Percentiles rank a stretch among this genome's conserved stretches.
Evolutionary conservation across 2,329 filamentous ascomycete species (phyloP).

Genomic region (Cladosporium halotolerans): DNA sequence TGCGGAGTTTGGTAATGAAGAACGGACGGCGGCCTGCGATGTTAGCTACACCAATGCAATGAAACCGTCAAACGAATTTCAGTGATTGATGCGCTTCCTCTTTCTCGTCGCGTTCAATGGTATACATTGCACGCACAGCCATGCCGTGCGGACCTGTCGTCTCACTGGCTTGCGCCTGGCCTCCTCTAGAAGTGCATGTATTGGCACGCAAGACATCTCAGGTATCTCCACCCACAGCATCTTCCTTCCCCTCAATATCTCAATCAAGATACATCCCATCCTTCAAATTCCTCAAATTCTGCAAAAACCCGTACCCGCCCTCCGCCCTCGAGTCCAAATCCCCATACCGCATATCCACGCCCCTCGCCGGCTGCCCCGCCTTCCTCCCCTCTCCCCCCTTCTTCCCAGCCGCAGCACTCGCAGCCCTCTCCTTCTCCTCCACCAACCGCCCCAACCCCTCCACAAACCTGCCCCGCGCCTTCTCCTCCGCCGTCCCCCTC

Average conservation of each 20-base stretch:
- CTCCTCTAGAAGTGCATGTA: too few species aligned
- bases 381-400: conserved; percentile 13
- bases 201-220: too few species aligned
- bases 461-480: conserved; percentile 72
- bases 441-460: conserved; percentile 75
- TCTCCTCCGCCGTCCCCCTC: conserved; percentile 95
- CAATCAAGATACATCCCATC: conserved; percentile 50
- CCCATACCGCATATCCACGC: conserved; percentile 10
- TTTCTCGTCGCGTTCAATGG: too few species aligned
- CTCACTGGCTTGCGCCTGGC: too few species aligned
- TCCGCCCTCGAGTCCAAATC: conserved; percentile 19
- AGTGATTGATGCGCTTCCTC: too few species aligned
- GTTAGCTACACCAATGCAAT: too few species aligned
- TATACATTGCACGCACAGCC: too few species aligned
- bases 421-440: conserved; percentile 58
- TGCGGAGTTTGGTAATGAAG: too few species aligned
- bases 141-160: too few species aligned
- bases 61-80: too few species aligned
- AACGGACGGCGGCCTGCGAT: too few species aligned
- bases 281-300: conserved; percentile 47
- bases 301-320: conserved; percentile 45
- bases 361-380: conserved; percentile 3
- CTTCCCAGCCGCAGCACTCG: conserved; percentile 32
- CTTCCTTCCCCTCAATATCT: conserved; percentile 1
- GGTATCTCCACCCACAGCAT: too few species aligned